Base-by-base conservation (phyloP, 2,329 filamentous ascomycete genomes). In the Beauveria australis region DNA sequence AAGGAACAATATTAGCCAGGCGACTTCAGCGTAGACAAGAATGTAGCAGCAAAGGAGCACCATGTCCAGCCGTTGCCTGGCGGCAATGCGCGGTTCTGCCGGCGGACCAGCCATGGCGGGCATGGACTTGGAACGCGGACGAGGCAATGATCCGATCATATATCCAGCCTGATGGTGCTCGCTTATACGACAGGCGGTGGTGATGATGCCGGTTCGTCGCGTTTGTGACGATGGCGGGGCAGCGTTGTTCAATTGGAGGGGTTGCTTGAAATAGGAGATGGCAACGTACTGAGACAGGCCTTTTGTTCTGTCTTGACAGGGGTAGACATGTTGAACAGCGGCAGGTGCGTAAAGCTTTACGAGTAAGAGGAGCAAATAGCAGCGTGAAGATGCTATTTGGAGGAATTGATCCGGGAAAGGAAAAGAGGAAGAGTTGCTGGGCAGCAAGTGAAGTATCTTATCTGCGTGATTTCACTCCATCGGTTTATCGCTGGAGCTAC, bases 281-380 rank as follows among this genome's bases (percentile, higher is more conserved):
- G 69, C 65, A 73, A 82, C 81, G 73, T 83, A 84, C 81, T 84
- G 72, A 85, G 79, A 75, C 82, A 84, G 69, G 81, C 82, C 73
- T 84, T 84, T 60, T 84, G 81, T 65, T 81, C 79, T 69, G 81
- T 78, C 69, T 78, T 78, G 72, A 79, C 76, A 78, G 81, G 82
- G 69, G 68, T 74, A 71, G 67, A 61, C 62, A 62, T 63, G 33
- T 56, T 59, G 53, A 52, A 47, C 37, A 7, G 41, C n/a, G 41
- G 26, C 41, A 28, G 37, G 28, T 44, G 18, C 5, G n/a, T 44
- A 14, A 14, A 40, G n/a, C 60, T 53, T 26, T 52, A 48, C 54
- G 52, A 48, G 53, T 43, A 61, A 53, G n/a, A 44, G 19, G 12
- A 44, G 6, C 22, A 48, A 60, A 40, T 41, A 53, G 51, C 49